Evolutionary conservation across 2,329 filamentous ascomycete genomes (phyloP).

Genomic region (Xylaria polymorpha): DNA sequence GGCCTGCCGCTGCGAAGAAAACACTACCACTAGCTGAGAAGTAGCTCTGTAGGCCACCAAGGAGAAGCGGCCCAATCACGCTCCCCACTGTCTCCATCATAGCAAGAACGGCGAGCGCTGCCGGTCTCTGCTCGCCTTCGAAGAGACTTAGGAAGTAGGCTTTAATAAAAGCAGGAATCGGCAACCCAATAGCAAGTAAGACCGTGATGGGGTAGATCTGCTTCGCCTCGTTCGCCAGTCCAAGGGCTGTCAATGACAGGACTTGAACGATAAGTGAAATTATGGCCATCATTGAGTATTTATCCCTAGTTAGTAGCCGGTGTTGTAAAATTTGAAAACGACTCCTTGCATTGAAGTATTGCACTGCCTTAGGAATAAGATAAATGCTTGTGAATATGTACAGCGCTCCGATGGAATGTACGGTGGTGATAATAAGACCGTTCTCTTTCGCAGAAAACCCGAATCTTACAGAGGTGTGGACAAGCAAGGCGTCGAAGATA

Average conservation of each 20-base stretch:
- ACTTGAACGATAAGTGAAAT: conserved; percentile 1
- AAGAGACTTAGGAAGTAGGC: conserved; percentile 12
- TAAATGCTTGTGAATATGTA: not conserved
- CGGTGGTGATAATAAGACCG: conserved; percentile 23
- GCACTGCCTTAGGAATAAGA: not conserved
- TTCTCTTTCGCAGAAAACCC: conserved; percentile 23
- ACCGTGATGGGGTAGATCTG: conserved; percentile 18
- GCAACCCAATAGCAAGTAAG: conserved; percentile 24
- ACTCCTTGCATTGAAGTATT: not conserved
- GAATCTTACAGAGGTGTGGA: conserved; percentile 18
- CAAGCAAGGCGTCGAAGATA: conserved; percentile 26
- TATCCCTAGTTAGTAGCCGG: not conserved
- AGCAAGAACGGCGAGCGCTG: conserved; percentile 22
- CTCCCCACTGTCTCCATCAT: conserved; percentile 31
- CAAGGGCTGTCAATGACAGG: not conserved
- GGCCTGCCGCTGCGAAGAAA: not conserved
- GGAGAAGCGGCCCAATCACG: conserved; percentile 22
- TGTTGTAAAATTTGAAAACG: not conserved
- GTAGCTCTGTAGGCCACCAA: conserved; percentile 24
- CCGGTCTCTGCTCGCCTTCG: conserved; percentile 4
- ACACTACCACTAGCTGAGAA: not conserved
- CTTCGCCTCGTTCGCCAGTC: not conserved
- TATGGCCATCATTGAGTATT: not conserved
- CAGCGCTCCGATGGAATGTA: not conserved
- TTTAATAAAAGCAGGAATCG: conserved; percentile 22